These are phyloP conservation scores for Metschnikowia rubicola DNA, from an alignment of 805 yeast species.

Conservation along the genomic window DNA sequence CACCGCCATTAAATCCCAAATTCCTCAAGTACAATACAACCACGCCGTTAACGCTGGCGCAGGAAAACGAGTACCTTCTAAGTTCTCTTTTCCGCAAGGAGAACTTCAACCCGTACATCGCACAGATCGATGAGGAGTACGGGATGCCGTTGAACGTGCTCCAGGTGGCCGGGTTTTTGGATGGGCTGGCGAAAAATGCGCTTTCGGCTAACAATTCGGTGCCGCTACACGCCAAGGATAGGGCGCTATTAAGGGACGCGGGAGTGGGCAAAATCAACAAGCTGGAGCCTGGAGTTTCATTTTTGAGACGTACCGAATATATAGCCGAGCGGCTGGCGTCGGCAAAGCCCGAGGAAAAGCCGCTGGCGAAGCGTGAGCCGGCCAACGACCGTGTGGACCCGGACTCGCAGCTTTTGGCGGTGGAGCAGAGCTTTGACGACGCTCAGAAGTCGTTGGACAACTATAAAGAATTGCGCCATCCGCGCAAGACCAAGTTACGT, in stretches of 20 bases:
- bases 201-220: slow-evolving; percentile 31
- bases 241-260: slow-evolving; percentile 76
- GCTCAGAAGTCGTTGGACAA: slow-evolving; percentile 47
- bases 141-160: slow-evolving; percentile 80
- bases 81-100: slow-evolving; percentile 73
- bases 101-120: slow-evolving; percentile 60
- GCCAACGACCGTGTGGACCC: slow-evolving; percentile 44
- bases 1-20: slow-evolving; percentile 91
- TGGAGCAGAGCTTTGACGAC: slow-evolving; percentile 74
- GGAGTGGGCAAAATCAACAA: slow-evolving; percentile 44
- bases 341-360: slow-evolving; percentile 27
- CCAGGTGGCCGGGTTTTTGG: slow-evolving; percentile 63
- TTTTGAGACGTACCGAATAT: slow-evolving; percentile 92
- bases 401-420: slow-evolving; percentile 58
- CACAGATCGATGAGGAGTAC: slow-evolving; percentile 52
- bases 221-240: slow-evolving; percentile 73
- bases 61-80: slow-evolving; percentile 49
- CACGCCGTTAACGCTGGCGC: slow-evolving; percentile 31
- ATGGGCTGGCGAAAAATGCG: slow-evolving; percentile 49
- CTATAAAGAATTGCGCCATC: slow-evolving; percentile 58
- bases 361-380: slow-evolving; percentile 14
- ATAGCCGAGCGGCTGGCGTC: slow-evolving; percentile 58
- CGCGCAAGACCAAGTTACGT: slow-evolving; percentile 64
- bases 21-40: slow-evolving; percentile 54
- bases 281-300: slow-evolving; percentile 58